Base-by-base conservation (phyloP, 805 yeast genomes). In the Candida qinlingensis region DNA sequence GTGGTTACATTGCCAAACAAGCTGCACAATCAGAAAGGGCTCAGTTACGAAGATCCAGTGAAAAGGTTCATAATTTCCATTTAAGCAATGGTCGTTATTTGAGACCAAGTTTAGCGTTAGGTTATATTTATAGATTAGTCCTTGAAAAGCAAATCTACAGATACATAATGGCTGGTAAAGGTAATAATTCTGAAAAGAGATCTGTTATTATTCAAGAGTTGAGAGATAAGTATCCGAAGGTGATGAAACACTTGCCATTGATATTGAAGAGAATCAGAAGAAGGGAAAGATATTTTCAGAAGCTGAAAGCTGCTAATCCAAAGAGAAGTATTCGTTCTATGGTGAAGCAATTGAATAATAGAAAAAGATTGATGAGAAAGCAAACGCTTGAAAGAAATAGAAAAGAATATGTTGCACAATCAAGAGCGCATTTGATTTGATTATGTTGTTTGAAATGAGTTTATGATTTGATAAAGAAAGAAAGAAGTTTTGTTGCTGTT, bases 1-100 rank as follows among this genome's bases (percentile, higher is more conserved):
- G 70, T 49, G 75, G 75, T 6, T 64, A 52, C 41, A 64, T 53
- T 58, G 55, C 65, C 50, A 46, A 47, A 34, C 37, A 41, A 5
- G 19, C 50, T 6, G 35, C 47, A 8, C 42, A 47, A 19, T 6
- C 37, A 2, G 47, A 51, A 12, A 49, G 44, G 30, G 46, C 56
- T 4, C 39, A 46, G 13, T 53, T 54, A 29, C 50, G 48, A 31
- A 49, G 57, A 10, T 31, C 45, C 8, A 52, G 56, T 5, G 53
- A 53, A 41, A 48, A 52, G 19, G 34, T 31, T 31, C 41, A 42
- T 13, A 42, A 62, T 10, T 54, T 61, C 59, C 45, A 57, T n/a
- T 44, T 60, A 29, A 48, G 55, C 38, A 54, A 49, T 27, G 64
- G 62, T 29, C 49, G 47, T 13, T 35, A 41, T 51, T 58, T 25